A percentile compares a stretch with the other conserved stretches of the same genome.
These are phyloP conservation scores for Blumeria graminis DNA, from an alignment of 2,329 filamentous ascomycete genomes.

Conservation along the genomic window DNA sequence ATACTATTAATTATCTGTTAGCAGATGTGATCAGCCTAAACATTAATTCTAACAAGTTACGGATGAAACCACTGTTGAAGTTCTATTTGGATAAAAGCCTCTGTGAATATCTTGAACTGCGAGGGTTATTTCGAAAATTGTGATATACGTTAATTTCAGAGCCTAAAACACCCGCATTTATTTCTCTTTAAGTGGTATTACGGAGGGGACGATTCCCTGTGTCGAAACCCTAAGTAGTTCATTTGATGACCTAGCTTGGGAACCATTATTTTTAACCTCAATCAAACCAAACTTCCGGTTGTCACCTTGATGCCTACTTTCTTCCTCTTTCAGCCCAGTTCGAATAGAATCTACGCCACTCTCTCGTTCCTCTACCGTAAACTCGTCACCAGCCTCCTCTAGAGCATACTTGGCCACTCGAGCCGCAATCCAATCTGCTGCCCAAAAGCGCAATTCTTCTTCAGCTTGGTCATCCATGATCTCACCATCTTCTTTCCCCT, in stretches of 20 bases:
- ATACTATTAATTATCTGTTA: too few relatives aligned
- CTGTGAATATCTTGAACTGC: too few relatives aligned
- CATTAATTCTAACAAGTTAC: too few relatives aligned
- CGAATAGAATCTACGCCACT: slow-evolving; percentile 42
- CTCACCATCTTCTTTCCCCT: slow-evolving; percentile 25
- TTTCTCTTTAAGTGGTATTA: neutral
- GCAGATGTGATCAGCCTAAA: too few relatives aligned
- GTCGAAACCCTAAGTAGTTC: neutral
- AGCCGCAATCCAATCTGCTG: slow-evolving; percentile 18
- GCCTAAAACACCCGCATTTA: too few relatives aligned
- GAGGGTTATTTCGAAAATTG: too few relatives aligned
- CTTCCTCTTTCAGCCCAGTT: slow-evolving; percentile 36
- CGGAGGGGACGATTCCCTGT: neutral
- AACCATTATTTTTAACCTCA: neutral
- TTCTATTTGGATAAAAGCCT: too few relatives aligned
- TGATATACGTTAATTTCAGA: too few relatives aligned
- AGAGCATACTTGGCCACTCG: slow-evolving; percentile 20
- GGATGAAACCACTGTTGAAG: too few relatives aligned
- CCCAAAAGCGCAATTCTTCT: slow-evolving; percentile 29
- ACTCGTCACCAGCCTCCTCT: slow-evolving; percentile 35
- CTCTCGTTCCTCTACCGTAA: slow-evolving; percentile 45
- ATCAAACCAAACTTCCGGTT: neutral
- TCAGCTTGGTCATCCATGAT: slow-evolving; percentile 21
- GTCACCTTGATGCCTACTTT: too few relatives aligned
- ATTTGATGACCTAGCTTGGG: neutral